Conservation (phyloP, 2,329 filamentous ascomycete genomes). For the Talaromyces sp. region DNA sequence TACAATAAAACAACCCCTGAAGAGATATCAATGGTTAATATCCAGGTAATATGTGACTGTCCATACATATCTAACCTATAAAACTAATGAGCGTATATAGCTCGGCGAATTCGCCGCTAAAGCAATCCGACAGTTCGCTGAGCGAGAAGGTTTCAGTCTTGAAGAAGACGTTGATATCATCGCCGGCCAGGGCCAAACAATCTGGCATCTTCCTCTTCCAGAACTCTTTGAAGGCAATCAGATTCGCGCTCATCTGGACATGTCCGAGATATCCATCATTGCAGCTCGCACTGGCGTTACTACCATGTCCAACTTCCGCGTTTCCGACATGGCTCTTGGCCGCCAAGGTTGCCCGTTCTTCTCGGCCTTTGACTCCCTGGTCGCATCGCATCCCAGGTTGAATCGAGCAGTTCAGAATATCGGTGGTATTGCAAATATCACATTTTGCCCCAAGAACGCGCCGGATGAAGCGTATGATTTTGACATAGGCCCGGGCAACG, state of each 20-base stretch:
- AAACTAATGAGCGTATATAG: conserved; percentile 30
- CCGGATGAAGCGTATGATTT: conserved; percentile 28
- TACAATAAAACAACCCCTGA: too few relatives aligned
- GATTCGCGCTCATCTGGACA: conserved; percentile 33
- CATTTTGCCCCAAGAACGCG: conserved; percentile 50
- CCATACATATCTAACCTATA: too few relatives aligned
- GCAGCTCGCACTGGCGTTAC: conserved; percentile 54
- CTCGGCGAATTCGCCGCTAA: conserved; percentile 53
- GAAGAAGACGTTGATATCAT: conserved; percentile 47
- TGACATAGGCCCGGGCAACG: conserved; percentile 53
- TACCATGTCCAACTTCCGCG: conserved; percentile 54
- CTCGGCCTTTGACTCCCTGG: conserved; percentile 52
- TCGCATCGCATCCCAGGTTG: conserved; percentile 54
- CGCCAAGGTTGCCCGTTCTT: conserved; percentile 53
- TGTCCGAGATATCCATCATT: conserved; percentile 56
- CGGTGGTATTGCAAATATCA: conserved; percentile 56
- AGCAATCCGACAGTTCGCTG: conserved; percentile 48
- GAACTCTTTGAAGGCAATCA: conserved; percentile 43
- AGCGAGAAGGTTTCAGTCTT: conserved; percentile 40
- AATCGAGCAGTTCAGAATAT: conserved; percentile 58
- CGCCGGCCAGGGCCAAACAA: conserved; percentile 55
- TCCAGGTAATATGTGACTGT: too few relatives aligned
- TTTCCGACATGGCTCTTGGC: conserved; percentile 49
- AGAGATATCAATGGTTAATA: too few relatives aligned
- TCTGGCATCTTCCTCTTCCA: conserved; percentile 52